Conservation (phyloP, 2,329 filamentous ascomycete species). For the Didymella sp. region DNA sequence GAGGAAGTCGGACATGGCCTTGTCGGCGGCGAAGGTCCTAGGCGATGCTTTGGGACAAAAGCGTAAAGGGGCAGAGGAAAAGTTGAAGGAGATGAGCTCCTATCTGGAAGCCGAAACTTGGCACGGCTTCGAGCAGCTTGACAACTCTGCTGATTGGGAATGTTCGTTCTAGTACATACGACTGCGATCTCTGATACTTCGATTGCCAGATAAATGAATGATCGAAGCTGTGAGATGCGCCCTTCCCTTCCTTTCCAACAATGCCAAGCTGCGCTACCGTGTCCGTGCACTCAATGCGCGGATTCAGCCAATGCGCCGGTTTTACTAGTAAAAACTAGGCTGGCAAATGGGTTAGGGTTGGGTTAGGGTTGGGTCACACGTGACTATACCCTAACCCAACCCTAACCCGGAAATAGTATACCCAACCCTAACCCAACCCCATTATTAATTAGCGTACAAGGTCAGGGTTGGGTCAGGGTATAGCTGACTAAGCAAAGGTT, state of each 20-base stretch:
- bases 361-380: too few species aligned
- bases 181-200: neutral
- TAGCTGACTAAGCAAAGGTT: too few species aligned
- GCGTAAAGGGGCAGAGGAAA: constrained; percentile 32
- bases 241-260: neutral
- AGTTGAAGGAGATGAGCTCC: constrained; percentile 33
- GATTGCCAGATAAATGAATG: neutral
- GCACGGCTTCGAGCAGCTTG: constrained; percentile 33
- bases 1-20: constrained; percentile 62
- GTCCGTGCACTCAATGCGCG: too few species aligned
- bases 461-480: too few species aligned
- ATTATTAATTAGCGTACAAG: too few species aligned
- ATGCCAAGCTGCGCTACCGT: neutral
- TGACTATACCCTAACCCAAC: too few species aligned
- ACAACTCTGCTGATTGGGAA: constrained; percentile 28
- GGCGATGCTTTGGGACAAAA: constrained; percentile 44
- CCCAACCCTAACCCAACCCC: too few species aligned
- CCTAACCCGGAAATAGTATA: too few species aligned
- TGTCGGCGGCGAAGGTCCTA: constrained; percentile 50
- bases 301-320: too few species aligned
- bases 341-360: too few species aligned
- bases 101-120: constrained; percentile 39
- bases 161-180: constrained; percentile 20
- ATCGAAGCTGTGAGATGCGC: neutral
- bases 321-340: too few species aligned